Evolutionary conservation across 2,329 filamentous ascomycete genomes (phyloP).

Genomic region (Cladophialophora carrionii): DNA sequence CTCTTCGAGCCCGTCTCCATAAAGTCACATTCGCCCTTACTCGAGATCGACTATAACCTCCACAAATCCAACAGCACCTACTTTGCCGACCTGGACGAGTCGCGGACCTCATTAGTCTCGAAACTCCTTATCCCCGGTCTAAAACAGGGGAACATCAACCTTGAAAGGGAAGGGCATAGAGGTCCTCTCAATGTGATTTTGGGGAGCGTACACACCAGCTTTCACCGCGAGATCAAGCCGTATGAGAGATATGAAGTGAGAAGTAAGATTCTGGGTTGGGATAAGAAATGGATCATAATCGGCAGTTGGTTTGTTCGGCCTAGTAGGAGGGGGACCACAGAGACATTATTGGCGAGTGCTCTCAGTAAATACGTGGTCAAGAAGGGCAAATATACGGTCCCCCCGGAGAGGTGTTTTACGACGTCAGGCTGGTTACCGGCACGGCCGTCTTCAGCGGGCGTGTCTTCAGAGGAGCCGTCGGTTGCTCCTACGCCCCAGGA

Average conservation of each 20-base stretch:
- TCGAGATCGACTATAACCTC: conserved; percentile 84
- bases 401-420: conserved; percentile 74
- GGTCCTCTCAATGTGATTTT: conserved; percentile 64
- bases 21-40: conserved; percentile 66
- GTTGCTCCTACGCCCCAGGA: conserved; percentile 21
- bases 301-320: conserved; percentile 71
- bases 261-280: conserved; percentile 71
- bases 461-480: conserved; percentile 21
- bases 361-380: conserved; percentile 83
- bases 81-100: conserved; percentile 64
- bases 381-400: conserved; percentile 77
- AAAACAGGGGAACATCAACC: conserved; percentile 50
- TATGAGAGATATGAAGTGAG: conserved; percentile 74
- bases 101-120: conserved; percentile 77
- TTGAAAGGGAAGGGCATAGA: conserved; percentile 54
- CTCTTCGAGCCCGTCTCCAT: conserved; percentile 75
- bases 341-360: conserved; percentile 70
- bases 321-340: conserved; percentile 41
- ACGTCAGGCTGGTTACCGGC: conserved; percentile 74
- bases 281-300: conserved; percentile 80
- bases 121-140: conserved; percentile 66
- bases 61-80: conserved; percentile 62
- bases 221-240: conserved; percentile 72
- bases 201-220: conserved; percentile 73
- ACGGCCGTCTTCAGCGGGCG: conserved; percentile 56